phyloP scores from a whole-genome alignment of 768 basidiomycete genomes.

The Hygrocybe coccinea region DNA sequence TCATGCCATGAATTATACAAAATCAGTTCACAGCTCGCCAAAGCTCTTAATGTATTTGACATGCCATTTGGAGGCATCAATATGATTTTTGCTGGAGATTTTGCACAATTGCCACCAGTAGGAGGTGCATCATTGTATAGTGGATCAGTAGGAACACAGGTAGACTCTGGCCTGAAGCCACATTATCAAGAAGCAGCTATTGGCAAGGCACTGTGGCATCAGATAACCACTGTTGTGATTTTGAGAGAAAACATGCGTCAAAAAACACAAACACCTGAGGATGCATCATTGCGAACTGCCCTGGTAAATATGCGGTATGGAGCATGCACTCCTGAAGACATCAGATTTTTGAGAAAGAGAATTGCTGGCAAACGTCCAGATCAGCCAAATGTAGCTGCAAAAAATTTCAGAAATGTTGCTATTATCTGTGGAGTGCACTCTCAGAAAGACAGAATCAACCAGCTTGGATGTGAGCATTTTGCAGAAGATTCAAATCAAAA shows the following conservation, averaged over 20 bases:
- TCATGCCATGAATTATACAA: constrained; percentile 28
- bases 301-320: constrained; percentile 25
- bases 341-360: constrained; percentile 14
- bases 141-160: neutral
- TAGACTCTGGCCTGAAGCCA: neutral
- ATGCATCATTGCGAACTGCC: constrained; percentile 16
- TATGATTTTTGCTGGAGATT: constrained; percentile 44
- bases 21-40: constrained; percentile 24
- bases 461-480: constrained; percentile 18
- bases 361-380: constrained; percentile 5
- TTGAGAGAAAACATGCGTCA: constrained; percentile 19
- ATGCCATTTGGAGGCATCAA: constrained; percentile 29
- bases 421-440: constrained; percentile 23
- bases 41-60: constrained; percentile 16
- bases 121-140: constrained; percentile 11
- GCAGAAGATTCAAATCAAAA: constrained; percentile 16
- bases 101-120: constrained; percentile 40
- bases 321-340: constrained; percentile 21
- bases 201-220: constrained; percentile 4
- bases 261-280: constrained; percentile 6
- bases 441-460: constrained; percentile 23
- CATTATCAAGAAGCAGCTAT: constrained; percentile 14
- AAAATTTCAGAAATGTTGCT: constrained; percentile 19
- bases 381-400: constrained; percentile 6
- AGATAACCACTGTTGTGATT: neutral